Base-by-base conservation (phyloP, 768 basidiomycete genomes). In the Cytidiella melzeri region DNA sequence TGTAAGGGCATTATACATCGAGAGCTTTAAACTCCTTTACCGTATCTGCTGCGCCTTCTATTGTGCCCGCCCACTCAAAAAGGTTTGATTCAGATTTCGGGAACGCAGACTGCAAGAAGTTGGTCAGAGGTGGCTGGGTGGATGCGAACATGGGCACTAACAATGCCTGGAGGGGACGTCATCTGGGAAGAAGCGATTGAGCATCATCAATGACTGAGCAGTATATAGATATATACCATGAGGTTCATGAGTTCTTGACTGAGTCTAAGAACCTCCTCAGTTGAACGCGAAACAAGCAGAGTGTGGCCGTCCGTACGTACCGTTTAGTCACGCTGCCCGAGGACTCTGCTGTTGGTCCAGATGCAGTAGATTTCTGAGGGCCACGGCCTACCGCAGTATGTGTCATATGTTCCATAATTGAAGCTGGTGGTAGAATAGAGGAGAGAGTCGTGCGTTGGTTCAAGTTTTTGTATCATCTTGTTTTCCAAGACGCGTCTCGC, bases 11-110 rank as follows among this genome's bases (percentile, higher is more conserved):
- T 43, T 48, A 25, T 24, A 50, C 40, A 48, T 48, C 30, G 30
- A 24, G 45, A 6, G 27, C 11, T 25, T n/a, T 41, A 19, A 24
- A 28, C 51, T 36, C 21, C 5, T 26, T 27, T 58, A 87, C 87
- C 13, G 90, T 92, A 56, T 77, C 87, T 34, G 77, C 56, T 1
- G 88, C 80, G 0, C 92, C 92, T 60, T 88, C 87, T 60, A 94
- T 87, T 38, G 89, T 90, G 5, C 91, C 92, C 4, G 80, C 76
- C 92, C 92, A 94, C 61, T 92, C 90, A 54, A 91, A 91, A 12
- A 94, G 71, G 65, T 90, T 92, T 10, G 83, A 79, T 51, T 94
- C 91, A 52, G 79, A 81, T 61, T 85, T 91, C 1, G 92, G 92
- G 64, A 92, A 93, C 5, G 92, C 92, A 42, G 91, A 91, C 90